Percentiles rank a stretch among this genome's conserved stretches.
Conservation (phyloP, 495 filamentous ascomycete species). For the Collariella sp. region DNA sequence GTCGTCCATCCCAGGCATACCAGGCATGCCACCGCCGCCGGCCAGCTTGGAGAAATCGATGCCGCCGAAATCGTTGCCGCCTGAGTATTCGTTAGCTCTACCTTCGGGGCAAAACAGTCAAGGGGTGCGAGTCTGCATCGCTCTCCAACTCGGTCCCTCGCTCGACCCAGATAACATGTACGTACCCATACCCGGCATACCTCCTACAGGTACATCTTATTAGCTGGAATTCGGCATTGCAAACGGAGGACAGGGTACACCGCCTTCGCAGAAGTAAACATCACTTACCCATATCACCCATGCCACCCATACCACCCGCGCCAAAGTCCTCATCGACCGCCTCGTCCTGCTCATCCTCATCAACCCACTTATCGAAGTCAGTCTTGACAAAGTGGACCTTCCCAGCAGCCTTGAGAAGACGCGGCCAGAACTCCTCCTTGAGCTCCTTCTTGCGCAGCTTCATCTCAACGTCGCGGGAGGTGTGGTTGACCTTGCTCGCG, state of each 20-base stretch:
- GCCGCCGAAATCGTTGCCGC: slow-evolving; percentile 51
- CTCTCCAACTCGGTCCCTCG: background rate
- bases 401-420: slow-evolving; percentile 79
- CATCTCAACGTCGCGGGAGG: slow-evolving; percentile 73
- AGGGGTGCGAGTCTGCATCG: too few relatives aligned
- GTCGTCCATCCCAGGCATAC: too few relatives aligned
- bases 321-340: slow-evolving; percentile 75
- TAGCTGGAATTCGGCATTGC: slow-evolving; percentile 1
- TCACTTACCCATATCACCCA: slow-evolving; percentile 50
- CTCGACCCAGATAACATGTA: slow-evolving; percentile 6
- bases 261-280: background rate
- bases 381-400: slow-evolving; percentile 97
- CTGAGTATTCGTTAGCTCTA: slow-evolving; percentile 4
- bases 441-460: slow-evolving; percentile 94
- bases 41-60: slow-evolving; percentile 94
- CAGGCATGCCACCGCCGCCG: slow-evolving; percentile 44
- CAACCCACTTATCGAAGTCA: slow-evolving; percentile 99
- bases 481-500: slow-evolving; percentile 75
- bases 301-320: slow-evolving; percentile 55
- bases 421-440: slow-evolving; percentile 85
- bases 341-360: slow-evolving; percentile 97
- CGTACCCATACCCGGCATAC: slow-evolving; percentile 46
- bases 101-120: too few relatives aligned
- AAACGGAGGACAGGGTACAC: background rate
- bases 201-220: slow-evolving; percentile 21